A percentile compares a stretch with the other conserved stretches of the same genome.
Evolutionary conservation across 768 basidiomycete genomes (phyloP).

Genomic region (Mycena capillaripes): DNA sequence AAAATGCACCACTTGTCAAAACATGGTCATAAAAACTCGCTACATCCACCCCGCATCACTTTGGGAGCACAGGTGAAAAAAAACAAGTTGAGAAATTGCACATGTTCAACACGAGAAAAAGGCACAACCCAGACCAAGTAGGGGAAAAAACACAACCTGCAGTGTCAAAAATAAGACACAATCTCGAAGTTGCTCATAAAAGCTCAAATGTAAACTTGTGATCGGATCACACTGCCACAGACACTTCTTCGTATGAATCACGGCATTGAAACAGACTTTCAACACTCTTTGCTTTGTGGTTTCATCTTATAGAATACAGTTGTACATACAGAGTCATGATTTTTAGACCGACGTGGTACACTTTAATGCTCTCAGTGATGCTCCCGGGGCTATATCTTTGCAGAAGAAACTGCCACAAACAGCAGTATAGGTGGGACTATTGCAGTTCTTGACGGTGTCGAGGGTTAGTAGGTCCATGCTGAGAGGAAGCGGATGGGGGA

Average conservation of each 20-base stretch:
- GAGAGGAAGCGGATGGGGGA: background rate
- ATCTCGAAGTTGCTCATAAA: background rate
- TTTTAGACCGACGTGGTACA: background rate
- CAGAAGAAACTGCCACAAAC: background rate
- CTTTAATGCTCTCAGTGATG: background rate
- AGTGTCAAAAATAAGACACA: background rate
- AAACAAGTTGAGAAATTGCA: too few relatives aligned
- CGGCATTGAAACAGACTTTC: too few relatives aligned
- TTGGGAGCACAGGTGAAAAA: too few relatives aligned
- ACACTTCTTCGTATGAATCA: too few relatives aligned
- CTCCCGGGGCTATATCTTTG: background rate
- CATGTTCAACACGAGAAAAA: too few relatives aligned
- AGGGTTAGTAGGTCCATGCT: background rate
- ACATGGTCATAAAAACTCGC: background rate
- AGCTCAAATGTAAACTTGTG: background rate
- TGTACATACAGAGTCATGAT: background rate
- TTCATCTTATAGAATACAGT: too few relatives aligned
- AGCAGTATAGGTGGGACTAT: background rate
- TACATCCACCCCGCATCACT: too few relatives aligned
- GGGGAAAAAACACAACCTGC: background rate
- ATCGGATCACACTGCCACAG: too few relatives aligned
- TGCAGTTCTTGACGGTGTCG: background rate
- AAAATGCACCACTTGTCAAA: too few relatives aligned
- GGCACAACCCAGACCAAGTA: too few relatives aligned
- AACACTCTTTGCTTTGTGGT: too few relatives aligned